phyloP scores from a whole-genome alignment of 2,329 filamentous ascomycete genomes.

The Fusarium proliferatum region DNA sequence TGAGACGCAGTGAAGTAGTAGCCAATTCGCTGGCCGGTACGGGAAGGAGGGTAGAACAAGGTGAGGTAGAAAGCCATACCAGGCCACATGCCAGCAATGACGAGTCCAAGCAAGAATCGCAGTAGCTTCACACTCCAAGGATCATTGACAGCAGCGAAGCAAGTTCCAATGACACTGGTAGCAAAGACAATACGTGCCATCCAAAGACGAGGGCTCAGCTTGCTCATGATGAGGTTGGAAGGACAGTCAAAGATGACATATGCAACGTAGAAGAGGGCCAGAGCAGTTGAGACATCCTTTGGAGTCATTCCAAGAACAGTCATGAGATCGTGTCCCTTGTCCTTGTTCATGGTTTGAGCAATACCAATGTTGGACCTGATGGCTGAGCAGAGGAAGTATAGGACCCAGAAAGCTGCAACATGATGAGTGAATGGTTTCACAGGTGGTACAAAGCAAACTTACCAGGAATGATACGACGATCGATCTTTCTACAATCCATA shows the following conservation, averaged over 20 bases:
- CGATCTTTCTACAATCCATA: slow-evolving; percentile 57
- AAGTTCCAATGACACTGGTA: slow-evolving; percentile 84
- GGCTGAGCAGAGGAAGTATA: slow-evolving; percentile 93
- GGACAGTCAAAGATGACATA: slow-evolving; percentile 92
- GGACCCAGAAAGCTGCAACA: slow-evolving; percentile 78
- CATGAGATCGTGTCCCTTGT: slow-evolving; percentile 78
- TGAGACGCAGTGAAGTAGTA: slow-evolving; percentile 91
- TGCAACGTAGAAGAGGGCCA: slow-evolving; percentile 91
- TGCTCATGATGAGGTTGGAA: slow-evolving; percentile 89
- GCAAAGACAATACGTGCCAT: slow-evolving; percentile 92
- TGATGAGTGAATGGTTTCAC: slow-evolving; percentile 1
- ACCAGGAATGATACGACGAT: slow-evolving; percentile 70
- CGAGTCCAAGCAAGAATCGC: slow-evolving; percentile 84
- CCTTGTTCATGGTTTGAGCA: slow-evolving; percentile 91
- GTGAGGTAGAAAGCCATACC: slow-evolving; percentile 95
- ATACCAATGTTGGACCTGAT: slow-evolving; percentile 93
- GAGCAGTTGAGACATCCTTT: slow-evolving; percentile 83
- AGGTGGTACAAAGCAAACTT: slow-evolving; percentile 18
- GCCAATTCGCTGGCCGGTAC: slow-evolving; percentile 88
- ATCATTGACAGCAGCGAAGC: slow-evolving; percentile 82
- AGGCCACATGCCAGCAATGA: slow-evolving; percentile 95
- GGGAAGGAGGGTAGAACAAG: slow-evolving; percentile 88
- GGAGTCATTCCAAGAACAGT: slow-evolving; percentile 74
- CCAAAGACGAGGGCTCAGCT: slow-evolving; percentile 86
- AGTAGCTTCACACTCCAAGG: slow-evolving; percentile 92